Evolutionary conservation across 345 rosid species (phyloP).

Genomic region (Pseudoturritis turrita): DNA sequence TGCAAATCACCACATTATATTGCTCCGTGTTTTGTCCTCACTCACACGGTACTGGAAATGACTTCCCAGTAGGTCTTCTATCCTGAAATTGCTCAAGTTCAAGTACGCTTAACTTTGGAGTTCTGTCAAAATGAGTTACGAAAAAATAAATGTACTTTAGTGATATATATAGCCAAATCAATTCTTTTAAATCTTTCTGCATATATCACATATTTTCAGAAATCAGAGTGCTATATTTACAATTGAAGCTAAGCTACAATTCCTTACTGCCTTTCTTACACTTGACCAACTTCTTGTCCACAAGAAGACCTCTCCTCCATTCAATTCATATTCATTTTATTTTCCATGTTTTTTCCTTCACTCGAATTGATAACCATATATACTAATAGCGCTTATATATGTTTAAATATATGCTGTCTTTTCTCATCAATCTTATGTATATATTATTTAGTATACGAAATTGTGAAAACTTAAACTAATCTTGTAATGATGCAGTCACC

Average conservation of each 20-base stretch:
- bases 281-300: conserved; percentile 32
- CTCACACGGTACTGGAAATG: too few relatives aligned
- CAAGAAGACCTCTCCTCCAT: neutral
- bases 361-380: neutral
- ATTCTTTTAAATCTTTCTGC: too few relatives aligned
- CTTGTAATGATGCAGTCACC: neutral
- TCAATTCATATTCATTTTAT: neutral
- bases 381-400: neutral
- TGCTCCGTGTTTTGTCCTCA: too few relatives aligned
- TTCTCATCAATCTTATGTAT: neutral
- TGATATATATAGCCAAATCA: too few relatives aligned
- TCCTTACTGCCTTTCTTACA: conserved; percentile 26
- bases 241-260: conserved; percentile 14
- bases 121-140: too few relatives aligned
- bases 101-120: too few relatives aligned
- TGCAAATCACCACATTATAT: too few relatives aligned
- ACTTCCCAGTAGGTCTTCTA: too few relatives aligned
- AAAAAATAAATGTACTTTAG: too few relatives aligned
- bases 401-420: neutral
- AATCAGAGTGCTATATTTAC: too few relatives aligned
- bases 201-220: too few relatives aligned
- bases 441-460: neutral
- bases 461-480: neutral
- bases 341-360: neutral
- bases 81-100: too few relatives aligned